These are phyloP conservation scores for Hyphopichia pseudoburtonii DNA, from an alignment of 1,139 yeast genomes.

Conservation along the genomic window DNA sequence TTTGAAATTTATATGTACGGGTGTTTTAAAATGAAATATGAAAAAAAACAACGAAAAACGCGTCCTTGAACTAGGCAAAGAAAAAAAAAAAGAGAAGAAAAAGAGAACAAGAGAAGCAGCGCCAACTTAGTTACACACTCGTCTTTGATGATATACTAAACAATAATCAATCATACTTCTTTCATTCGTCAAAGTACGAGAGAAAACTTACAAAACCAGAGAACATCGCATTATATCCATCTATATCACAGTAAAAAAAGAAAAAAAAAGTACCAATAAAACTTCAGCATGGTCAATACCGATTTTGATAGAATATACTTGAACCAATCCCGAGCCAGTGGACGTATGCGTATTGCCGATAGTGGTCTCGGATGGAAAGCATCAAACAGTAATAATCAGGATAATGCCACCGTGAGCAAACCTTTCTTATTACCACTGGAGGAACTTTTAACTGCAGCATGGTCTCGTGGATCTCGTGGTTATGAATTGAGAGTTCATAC, in stretches of 20 bases:
- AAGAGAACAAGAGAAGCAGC: neutral
- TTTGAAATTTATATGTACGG: neutral
- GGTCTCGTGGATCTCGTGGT: conserved; percentile 95
- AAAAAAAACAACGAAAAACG: neutral
- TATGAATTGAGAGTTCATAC: conserved; percentile 88
- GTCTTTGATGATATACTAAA: too few species aligned
- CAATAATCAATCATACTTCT: too few species aligned
- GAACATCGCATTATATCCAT: too few species aligned
- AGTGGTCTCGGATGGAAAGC: conserved; percentile 97
- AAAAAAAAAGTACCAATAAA: too few species aligned
- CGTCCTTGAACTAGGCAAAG: neutral
- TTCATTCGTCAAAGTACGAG: too few species aligned
- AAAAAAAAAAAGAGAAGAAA: neutral
- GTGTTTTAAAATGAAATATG: neutral
- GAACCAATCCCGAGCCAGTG: conserved; percentile 80
- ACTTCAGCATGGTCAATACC: conserved; percentile 41
- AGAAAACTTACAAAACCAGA: too few species aligned
- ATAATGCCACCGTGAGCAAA: conserved; percentile 47
- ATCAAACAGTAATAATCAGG: conserved; percentile 33
- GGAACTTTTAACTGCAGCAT: conserved; percentile 73
- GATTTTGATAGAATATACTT: conserved; percentile 86
- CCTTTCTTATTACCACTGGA: conserved; percentile 87
- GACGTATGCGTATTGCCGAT: conserved; percentile 91
- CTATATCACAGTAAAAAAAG: neutral
- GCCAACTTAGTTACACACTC: too few species aligned